These are phyloP conservation scores for Poa annua DNA, from an alignment of 176 grass and related monocot genomes.

Conservation along the genomic window DNA sequence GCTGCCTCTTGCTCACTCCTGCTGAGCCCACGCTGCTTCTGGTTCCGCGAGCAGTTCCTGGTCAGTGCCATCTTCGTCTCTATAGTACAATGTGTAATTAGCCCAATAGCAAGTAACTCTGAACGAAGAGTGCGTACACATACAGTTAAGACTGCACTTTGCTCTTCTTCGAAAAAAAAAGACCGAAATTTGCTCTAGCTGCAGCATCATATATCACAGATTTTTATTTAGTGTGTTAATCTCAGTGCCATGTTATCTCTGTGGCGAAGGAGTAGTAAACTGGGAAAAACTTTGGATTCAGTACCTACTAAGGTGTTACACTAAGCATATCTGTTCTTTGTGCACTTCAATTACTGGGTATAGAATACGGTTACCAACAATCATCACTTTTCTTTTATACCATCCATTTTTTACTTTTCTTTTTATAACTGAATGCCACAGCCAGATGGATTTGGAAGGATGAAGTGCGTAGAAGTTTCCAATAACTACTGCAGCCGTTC, in stretches of 20 bases:
- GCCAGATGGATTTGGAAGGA: slow-evolving; percentile 85
- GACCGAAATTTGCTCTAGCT: neutral
- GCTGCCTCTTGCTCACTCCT: slow-evolving; percentile 44
- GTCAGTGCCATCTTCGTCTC: too few relatives aligned
- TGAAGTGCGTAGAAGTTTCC: slow-evolving; percentile 84
- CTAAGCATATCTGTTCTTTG: neutral
- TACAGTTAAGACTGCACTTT: neutral
- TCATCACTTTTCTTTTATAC: slow-evolving; percentile 6
- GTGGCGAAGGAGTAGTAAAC: neutral
- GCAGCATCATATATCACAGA: neutral
- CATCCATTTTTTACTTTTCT: slow-evolving; percentile 57
- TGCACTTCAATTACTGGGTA: slow-evolving; percentile 6
- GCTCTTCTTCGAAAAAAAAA: too few relatives aligned
- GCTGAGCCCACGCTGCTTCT: slow-evolving; percentile 86
- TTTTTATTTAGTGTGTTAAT: neutral
- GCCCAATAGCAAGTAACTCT: slow-evolving; percentile 5
- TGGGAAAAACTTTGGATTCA: neutral
- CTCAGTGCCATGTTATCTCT: slow-evolving; percentile 22
- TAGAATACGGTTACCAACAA: slow-evolving; percentile 9
- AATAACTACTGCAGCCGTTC: slow-evolving; percentile 67
- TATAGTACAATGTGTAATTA: neutral
- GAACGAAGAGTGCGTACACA: slow-evolving; percentile 12
- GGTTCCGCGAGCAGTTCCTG: slow-evolving; percentile 77
- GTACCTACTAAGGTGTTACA: neutral
- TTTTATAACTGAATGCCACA: slow-evolving; percentile 73